Percentiles rank a stretch among this genome's conserved stretches.
These are phyloP conservation scores for Debaryomyces hansenii DNA, from an alignment of 805 yeast species.

Conservation along the genomic window DNA sequence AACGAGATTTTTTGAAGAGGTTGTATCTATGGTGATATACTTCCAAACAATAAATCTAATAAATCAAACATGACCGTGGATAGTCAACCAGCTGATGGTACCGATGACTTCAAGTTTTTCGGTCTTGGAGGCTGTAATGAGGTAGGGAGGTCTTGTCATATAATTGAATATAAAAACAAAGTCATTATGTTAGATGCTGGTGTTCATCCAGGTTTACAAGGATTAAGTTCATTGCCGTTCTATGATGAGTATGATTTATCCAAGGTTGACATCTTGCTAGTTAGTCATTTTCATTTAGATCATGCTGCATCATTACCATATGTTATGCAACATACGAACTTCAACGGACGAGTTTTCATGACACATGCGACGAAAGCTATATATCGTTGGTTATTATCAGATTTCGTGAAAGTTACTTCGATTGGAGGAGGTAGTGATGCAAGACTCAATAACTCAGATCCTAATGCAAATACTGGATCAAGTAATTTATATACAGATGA, in stretches of 20 bases:
- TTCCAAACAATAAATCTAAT: background rate
- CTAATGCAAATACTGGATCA: constrained; percentile 18
- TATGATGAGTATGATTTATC: constrained; percentile 93
- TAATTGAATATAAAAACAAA: constrained; percentile 87
- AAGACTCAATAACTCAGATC: constrained; percentile 14
- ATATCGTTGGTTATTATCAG: constrained; percentile 91
- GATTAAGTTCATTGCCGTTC: constrained; percentile 88
- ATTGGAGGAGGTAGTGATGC: constrained; percentile 50
- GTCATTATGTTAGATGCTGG: constrained; percentile 98
- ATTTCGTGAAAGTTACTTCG: constrained; percentile 87
- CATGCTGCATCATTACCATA: constrained; percentile 98
- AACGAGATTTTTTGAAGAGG: background rate
- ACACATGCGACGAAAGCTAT: constrained; percentile 99
- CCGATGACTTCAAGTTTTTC: constrained; percentile 60
- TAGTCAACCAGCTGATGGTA: constrained; percentile 21
- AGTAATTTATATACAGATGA: constrained; percentile 81
- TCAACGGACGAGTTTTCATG: constrained; percentile 96
- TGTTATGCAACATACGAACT: constrained; percentile 95
- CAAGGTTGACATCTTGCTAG: constrained; percentile 79
- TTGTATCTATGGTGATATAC: background rate
- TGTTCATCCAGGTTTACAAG: constrained; percentile 92
- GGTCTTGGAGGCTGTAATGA: constrained; percentile 98
- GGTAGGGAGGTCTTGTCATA: constrained; percentile 95
- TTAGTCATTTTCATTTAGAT: constrained; percentile 95
- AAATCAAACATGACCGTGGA: constrained; percentile 12